phyloP scores from a whole-genome alignment of 106 monocot genomes.

The Acorus gramineus region DNA sequence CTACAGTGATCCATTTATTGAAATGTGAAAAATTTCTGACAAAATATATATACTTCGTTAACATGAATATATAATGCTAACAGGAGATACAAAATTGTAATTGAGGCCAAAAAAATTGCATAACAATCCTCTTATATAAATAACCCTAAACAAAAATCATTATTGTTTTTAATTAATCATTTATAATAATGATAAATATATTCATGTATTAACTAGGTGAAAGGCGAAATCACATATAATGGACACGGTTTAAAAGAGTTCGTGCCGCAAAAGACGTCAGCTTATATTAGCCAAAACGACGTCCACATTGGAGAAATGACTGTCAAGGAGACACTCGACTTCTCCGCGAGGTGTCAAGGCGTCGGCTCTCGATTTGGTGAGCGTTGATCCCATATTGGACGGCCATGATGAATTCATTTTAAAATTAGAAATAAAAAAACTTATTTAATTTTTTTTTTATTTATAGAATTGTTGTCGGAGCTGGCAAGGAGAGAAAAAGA shows the following conservation, averaged over 20 bases:
- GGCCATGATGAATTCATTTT: not conserved
- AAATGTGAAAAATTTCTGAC: no score
- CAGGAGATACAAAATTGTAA: no score
- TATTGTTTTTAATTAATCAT: not conserved
- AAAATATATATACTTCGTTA: no score
- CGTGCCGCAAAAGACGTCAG: constrained; percentile 69
- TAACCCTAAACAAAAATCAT: not conserved
- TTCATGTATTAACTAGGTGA: constrained; percentile 13
- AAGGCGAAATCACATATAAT: constrained; percentile 58
- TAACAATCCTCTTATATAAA: no score
- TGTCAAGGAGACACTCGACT: constrained; percentile 64
- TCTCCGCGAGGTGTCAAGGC: constrained; percentile 70
- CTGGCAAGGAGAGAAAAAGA: constrained; percentile 55
- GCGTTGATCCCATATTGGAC: not conserved
- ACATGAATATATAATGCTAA: no score
- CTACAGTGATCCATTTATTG: no score
- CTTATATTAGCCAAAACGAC: constrained; percentile 73
- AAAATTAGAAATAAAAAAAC: not conserved
- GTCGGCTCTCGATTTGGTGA: constrained; percentile 50
- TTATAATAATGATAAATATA: not conserved
- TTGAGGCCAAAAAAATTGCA: no score
- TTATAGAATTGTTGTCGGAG: constrained; percentile 50
- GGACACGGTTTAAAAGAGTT: constrained; percentile 52
- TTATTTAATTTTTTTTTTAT: not conserved
- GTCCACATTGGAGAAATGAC: constrained; percentile 66